phyloP scores from a whole-genome alignment of 1,284 basidiomycete genomes.

The Porphyrellus sp. region DNA sequence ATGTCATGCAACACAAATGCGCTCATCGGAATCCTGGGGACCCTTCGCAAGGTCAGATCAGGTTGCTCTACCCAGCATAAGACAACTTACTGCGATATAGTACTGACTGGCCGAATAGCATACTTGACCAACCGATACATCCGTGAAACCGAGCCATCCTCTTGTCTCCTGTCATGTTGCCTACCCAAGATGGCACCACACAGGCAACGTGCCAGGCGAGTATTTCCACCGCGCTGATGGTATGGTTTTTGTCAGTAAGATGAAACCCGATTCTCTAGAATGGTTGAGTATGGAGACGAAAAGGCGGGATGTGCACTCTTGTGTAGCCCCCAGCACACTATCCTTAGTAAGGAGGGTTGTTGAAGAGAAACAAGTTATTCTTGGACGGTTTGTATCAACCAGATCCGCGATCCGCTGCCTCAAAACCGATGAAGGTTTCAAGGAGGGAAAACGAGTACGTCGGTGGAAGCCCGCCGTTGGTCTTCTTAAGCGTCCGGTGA shows the following conservation, averaged over 20 bases:
- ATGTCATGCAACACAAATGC: slow-evolving; percentile 85
- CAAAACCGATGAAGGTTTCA: slow-evolving; percentile 58
- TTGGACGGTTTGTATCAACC: slow-evolving; percentile 92
- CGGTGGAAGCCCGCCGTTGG: slow-evolving; percentile 73
- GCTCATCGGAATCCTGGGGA: slow-evolving; percentile 66
- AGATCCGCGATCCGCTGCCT: slow-evolving; percentile 36
- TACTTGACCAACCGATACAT: slow-evolving; percentile 78
- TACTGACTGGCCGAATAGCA: slow-evolving; percentile 70
- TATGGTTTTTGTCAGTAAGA: slow-evolving; percentile 15
- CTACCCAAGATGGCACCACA: slow-evolving; percentile 78
- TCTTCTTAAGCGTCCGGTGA: slow-evolving; percentile 84
- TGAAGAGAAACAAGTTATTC: slow-evolving; percentile 55
- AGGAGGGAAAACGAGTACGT: slow-evolving; percentile 38
- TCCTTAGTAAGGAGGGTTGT: slow-evolving; percentile 79
- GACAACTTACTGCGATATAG: slow-evolving; percentile 50
- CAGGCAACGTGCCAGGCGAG: slow-evolving; percentile 65
- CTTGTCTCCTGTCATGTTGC: slow-evolving; percentile 49
- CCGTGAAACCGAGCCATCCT: slow-evolving; percentile 38
- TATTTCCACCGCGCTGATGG: slow-evolving; percentile 54
- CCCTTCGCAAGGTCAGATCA: slow-evolving; percentile 31
- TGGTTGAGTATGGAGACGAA: too few relatives aligned
- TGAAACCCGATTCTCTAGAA: slow-evolving; percentile 10
- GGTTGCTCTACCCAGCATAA: neutral
- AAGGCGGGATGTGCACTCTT: slow-evolving; percentile 70
- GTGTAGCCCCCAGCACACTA: slow-evolving; percentile 79